Evolutionary conservation across 2,329 filamentous ascomycete genomes (phyloP).

Genomic region (Stachybotrys chlorohalonatus): DNA sequence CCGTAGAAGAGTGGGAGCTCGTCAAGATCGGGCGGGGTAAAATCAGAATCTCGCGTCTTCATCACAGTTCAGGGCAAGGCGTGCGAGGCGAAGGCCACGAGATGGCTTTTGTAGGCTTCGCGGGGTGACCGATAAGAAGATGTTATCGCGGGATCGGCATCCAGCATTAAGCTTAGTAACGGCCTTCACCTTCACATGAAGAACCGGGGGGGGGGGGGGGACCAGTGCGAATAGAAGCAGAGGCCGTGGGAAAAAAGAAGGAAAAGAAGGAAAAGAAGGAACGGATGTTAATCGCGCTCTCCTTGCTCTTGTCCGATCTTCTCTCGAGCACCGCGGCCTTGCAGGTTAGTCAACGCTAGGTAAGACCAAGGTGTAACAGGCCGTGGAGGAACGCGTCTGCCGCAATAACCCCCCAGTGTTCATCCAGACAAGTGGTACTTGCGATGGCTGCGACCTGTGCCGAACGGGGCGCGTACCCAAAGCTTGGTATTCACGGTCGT

Average conservation of each 20-base stretch:
- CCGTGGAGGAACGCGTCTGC: neutral
- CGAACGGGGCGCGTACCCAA: neutral
- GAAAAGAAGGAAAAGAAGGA: neutral
- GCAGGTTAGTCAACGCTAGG: neutral
- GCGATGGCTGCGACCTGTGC: neutral
- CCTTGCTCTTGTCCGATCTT: neutral
- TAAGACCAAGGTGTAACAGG: neutral
- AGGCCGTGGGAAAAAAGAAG: neutral
- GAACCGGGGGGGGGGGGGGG: neutral
- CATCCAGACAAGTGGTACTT: neutral
- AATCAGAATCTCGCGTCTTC: neutral
- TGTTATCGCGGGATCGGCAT: neutral
- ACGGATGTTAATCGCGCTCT: neutral
- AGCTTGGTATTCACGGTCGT: neutral
- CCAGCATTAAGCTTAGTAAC: neutral
- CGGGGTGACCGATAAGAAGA: neutral
- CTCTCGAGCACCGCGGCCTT: neutral
- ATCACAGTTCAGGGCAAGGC: neutral
- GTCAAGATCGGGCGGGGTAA: neutral
- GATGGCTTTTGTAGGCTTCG: neutral
- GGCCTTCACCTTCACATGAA: neutral
- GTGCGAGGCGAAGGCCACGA: neutral
- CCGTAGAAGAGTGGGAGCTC: neutral
- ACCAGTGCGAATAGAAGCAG: neutral
- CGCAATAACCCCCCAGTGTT: neutral